phyloP scores from a whole-genome alignment of 2,329 filamentous ascomycete genomes.

The Cryphonectria parasitica region DNA sequence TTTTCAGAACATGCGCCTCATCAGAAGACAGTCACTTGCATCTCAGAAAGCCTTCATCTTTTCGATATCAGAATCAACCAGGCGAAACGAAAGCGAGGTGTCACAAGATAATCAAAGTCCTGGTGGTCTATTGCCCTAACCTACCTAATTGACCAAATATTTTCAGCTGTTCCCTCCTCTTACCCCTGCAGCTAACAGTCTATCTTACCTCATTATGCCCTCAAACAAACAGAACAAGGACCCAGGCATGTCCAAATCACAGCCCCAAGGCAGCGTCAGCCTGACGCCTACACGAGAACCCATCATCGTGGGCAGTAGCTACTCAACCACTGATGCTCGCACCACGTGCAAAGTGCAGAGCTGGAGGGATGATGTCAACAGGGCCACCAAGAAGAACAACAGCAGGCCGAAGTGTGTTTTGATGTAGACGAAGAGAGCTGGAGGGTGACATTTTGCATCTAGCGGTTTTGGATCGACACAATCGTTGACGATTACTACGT shows the following conservation, averaged over 20 bases:
- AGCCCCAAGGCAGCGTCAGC: background rate
- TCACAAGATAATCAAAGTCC: background rate
- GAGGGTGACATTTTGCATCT: background rate
- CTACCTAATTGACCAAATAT: background rate
- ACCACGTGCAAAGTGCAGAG: background rate
- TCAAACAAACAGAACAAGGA: background rate
- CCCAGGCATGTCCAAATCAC: background rate
- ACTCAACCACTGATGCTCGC: background rate
- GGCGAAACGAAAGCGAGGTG: background rate
- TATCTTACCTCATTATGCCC: background rate
- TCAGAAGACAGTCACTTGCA: background rate
- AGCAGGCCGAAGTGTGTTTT: background rate
- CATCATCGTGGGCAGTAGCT: background rate
- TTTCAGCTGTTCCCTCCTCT: background rate
- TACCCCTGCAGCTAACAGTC: background rate
- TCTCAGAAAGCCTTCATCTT: background rate
- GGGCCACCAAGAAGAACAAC: background rate
- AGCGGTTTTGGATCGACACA: background rate
- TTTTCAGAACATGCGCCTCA: background rate
- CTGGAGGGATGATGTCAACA: constrained; percentile 3
- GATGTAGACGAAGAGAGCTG: background rate
- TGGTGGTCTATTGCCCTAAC: background rate
- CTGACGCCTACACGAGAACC: background rate
- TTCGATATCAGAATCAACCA: background rate
- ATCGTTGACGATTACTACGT: background rate